Evolutionary conservation across 2,329 filamentous ascomycete genomes (phyloP), one percentile per base, ranked within the genome.

Genomic region (Aspergillus melleus): DNA sequence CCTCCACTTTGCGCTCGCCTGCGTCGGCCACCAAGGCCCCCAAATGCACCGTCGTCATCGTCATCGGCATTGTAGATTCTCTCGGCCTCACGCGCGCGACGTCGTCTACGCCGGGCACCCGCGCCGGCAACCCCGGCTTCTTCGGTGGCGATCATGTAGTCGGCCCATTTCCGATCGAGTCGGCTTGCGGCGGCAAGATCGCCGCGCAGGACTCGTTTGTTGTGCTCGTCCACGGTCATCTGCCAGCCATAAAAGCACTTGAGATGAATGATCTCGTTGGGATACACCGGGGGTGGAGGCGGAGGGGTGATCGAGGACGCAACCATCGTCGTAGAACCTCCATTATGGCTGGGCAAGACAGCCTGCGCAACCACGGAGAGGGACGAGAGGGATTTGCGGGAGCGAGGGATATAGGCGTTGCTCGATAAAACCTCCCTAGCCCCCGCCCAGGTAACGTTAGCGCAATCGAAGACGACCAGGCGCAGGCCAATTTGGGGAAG

Each of bases 181-280:
- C 91, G 82, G 42, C 83, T 83, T 0, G 95, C 95, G 1, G 90
- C 84, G 0, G 83, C 80, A 60, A 92, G 84, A 62, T 96, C 90
- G 6, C 91, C 91, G 4, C 86, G 82, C 54, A 96, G 75, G 0
- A 97, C 91, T 4, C 93, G 86, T 78, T 93, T 94, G 55, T 88
- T 92, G 76, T 98, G 94, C 74, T 97, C 92, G 66, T 97, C 90
- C 4, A 97, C 92, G 0, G 92, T 97, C 78, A 91, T 91, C 77
- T 98, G 94, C 86, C 91, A 97, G 47, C 90, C 92, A 74, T 96
- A 96, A 79, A 94, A 98, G 76, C 92, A 96, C 76, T 96, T 97
- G 49, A 98, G 83, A 6, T 87, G 83, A 61, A 98, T 92, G 59
- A 96, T 86, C 72, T 96, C 89, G 1, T 86, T 85, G 0, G 92